These are phyloP conservation scores for Odontarrhena argentea DNA, from an alignment of 345 rosid genomes.

Conservation along the genomic window DNA sequence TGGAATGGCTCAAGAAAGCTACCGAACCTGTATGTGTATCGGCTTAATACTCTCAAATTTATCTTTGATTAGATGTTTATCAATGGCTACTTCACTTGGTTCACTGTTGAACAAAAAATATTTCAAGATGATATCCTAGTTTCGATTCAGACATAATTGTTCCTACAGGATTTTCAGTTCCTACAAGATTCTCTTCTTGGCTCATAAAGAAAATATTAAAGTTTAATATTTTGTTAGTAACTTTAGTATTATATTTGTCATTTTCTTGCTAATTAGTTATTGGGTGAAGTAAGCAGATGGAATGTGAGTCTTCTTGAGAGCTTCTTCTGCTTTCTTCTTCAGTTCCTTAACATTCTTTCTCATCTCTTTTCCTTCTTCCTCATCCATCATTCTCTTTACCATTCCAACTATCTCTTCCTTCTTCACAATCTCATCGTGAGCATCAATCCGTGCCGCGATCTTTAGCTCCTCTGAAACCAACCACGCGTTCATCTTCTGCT, in stretches of 20 bases:
- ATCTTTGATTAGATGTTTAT: conserved; percentile 24
- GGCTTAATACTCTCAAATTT: conserved; percentile 5
- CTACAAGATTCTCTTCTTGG: conserved; percentile 2
- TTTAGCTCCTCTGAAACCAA: conserved; percentile 47
- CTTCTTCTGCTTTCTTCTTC: conserved; percentile 45
- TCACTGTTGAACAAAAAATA: conserved; percentile 17
- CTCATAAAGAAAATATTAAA: neutral
- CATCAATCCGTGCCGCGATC: conserved; percentile 41
- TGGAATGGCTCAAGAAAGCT: conserved; percentile 87
- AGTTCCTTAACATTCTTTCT: conserved; percentile 42
- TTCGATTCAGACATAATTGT: conserved; percentile 24
- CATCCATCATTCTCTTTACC: conserved; percentile 53
- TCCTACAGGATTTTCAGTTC: conserved; percentile 10
- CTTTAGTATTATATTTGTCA: neutral
- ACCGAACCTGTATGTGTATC: conserved; percentile 66
- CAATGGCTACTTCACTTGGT: conserved; percentile 12
- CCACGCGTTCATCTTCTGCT: conserved; percentile 58
- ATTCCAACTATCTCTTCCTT: conserved; percentile 48
- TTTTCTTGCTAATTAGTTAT: neutral
- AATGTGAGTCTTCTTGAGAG: conserved; percentile 20
- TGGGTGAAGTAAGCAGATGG: conserved; percentile 21
- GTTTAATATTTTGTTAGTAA: neutral
- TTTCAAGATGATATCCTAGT: neutral
- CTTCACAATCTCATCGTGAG: conserved; percentile 28
- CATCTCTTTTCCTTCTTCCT: conserved; percentile 41